Evolutionary conservation across 306 rosid genomes (phyloP).

Genomic region (Cicer bijugum): DNA sequence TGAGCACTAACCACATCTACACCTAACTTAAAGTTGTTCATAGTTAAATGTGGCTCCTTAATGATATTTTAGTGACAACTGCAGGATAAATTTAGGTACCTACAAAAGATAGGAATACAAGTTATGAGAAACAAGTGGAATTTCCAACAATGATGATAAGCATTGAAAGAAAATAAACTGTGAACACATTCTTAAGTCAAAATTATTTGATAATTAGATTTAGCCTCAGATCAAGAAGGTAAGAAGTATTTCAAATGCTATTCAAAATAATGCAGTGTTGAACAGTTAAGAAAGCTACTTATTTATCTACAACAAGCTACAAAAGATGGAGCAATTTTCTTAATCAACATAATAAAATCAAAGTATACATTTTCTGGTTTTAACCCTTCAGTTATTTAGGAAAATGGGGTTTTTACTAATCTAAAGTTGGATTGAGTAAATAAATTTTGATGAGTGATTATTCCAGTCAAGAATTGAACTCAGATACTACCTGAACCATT

Average conservation of each 20-base stretch:
- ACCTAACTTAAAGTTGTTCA: slow-evolving; percentile 80
- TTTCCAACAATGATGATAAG: not conserved
- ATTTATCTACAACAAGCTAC: slow-evolving; percentile 8
- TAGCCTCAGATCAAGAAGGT: not conserved
- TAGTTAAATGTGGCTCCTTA: slow-evolving; percentile 37
- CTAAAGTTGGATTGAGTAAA: not conserved
- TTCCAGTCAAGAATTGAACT: not conserved
- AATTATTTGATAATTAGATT: slow-evolving; percentile 7
- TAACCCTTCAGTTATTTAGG: not conserved
- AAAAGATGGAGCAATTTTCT: not conserved
- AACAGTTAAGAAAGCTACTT: not conserved
- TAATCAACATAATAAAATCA: not conserved
- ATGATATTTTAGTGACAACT: slow-evolving; percentile 28
- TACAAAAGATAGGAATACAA: slow-evolving; percentile 36
- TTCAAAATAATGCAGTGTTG: not conserved
- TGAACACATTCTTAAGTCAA: no score
- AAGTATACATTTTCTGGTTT: not conserved
- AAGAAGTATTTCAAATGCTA: not conserved
- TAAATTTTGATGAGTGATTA: not conserved
- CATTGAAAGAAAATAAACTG: no score
- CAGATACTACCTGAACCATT: not conserved
- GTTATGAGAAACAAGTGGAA: slow-evolving; percentile 32
- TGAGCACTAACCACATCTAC: slow-evolving; percentile 82
- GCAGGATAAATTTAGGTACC: slow-evolving; percentile 39
- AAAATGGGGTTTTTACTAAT: not conserved